phyloP scores from a whole-genome alignment of 2,329 filamentous ascomycete species.

The Botrytis cinerea region DNA sequence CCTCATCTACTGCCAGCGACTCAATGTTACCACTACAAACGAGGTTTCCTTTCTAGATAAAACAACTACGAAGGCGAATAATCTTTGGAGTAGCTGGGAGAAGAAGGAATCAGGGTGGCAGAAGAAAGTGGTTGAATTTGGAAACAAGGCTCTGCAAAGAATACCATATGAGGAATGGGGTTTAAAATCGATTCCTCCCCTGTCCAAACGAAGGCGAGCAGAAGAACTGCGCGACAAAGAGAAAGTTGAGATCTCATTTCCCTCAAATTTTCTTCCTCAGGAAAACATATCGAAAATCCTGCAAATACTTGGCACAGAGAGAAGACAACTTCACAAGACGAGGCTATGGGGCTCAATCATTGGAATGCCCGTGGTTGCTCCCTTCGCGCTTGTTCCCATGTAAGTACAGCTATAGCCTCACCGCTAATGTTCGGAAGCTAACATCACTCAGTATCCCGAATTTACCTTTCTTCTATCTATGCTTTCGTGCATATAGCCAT shows the following conservation, averaged over 20 bases:
- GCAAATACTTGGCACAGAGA: slow-evolving; percentile 71
- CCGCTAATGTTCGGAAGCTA: background rate
- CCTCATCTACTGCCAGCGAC: slow-evolving; percentile 86
- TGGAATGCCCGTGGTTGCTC: slow-evolving; percentile 79
- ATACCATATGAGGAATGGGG: slow-evolving; percentile 99
- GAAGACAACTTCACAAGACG: slow-evolving; percentile 74
- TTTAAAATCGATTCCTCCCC: slow-evolving; percentile 86
- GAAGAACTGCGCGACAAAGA: slow-evolving; percentile 64
- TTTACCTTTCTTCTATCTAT: slow-evolving; percentile 94
- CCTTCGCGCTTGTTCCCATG: slow-evolving; percentile 83
- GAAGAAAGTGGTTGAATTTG: slow-evolving; percentile 79
- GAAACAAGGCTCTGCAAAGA: slow-evolving; percentile 79
- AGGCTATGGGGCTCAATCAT: slow-evolving; percentile 79
- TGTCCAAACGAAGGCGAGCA: slow-evolving; percentile 65
- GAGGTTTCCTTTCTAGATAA: slow-evolving; percentile 65
- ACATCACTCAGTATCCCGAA: slow-evolving; percentile 72
- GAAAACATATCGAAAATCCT: slow-evolving; percentile 67
- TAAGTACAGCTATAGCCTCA: slow-evolving; percentile 50
- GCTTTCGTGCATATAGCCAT: slow-evolving; percentile 88
- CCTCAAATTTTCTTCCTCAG: slow-evolving; percentile 66
- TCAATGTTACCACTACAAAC: slow-evolving; percentile 57
- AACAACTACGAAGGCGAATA: slow-evolving; percentile 67
- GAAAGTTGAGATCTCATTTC: slow-evolving; percentile 75
- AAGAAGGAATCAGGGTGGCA: slow-evolving; percentile 84
- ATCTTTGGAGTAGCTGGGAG: slow-evolving; percentile 86